Base-by-base conservation (phyloP, 2,329 filamentous ascomycete genomes). In the Neospermospora avenae region DNA sequence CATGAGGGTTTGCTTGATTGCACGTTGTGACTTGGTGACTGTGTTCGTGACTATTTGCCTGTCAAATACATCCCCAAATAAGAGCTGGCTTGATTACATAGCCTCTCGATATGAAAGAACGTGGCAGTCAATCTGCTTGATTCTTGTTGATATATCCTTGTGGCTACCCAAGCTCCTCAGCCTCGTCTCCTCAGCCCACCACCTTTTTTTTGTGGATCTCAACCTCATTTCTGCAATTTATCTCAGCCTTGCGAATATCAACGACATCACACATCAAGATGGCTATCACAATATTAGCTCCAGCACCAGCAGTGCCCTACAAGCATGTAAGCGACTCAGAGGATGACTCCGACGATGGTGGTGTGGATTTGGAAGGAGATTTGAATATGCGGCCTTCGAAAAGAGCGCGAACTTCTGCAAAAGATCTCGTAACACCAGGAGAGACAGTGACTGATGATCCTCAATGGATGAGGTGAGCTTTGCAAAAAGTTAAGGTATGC, bases 401-500 rank as follows among this genome's bases (percentile, higher is more conserved):
- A 68, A 74, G 76, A 57, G 72, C 74, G 35, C 69, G 73, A 53
- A 67, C 67, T 56, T 70, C 68, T 57, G 69, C 60, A 16, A 63
- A 76, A 69, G 77, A 81, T 37, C 88, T 97, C 67, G 88, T 96
- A 67, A 96, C 93, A 0, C 93, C 93, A 0, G 95, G 93, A 70
- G 90, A 96, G 73, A 78, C 89, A 62, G 90, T 98, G 68, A 97
- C 93, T 11, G 84, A 87, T 65, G 92, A 97, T 75, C 83, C 91
- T n/a, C 92, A 97, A 80, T 98, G 91, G 91, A 98, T 98, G 93
- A 86, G 86, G 84, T 86, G 76, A 55, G 78, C 65, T 16, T 46
- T 16, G 18, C 13, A 3, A 35, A 22, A 25, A 3, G 28, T 39
- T 42, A 20, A 3, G 35, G 34, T 41, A 22, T 10, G 18, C 1